Percentiles rank a stretch among this genome's conserved stretches.
phyloP scores from a whole-genome alignment of 169 alveolate genomes.

The Eimeria mitis region DNA sequence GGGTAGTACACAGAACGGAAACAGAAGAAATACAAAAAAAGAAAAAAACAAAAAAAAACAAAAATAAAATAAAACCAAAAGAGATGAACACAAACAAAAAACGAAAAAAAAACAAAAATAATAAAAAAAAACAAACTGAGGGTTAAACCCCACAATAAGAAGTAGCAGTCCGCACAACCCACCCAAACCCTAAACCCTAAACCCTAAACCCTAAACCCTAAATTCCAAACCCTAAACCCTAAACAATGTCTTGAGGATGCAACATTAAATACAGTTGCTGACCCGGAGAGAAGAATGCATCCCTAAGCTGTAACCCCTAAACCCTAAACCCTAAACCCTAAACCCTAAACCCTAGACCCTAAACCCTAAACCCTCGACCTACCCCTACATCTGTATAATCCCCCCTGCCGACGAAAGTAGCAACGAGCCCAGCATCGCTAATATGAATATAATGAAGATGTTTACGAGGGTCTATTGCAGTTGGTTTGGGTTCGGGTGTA shows the following conservation, averaged over 20 bases:
- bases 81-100: no score
- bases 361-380: not conserved
- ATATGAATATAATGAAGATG: slow-evolving; percentile 84
- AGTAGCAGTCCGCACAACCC: no score
- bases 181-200: not conserved
- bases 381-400: slow-evolving; percentile 88
- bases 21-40: no score
- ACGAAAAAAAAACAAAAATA: no score
- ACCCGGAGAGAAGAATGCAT: no score
- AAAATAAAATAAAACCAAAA: no score
- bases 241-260: not conserved
- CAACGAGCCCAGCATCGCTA: slow-evolving; percentile 82
- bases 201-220: not conserved
- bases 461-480: slow-evolving; percentile 75
- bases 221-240: not conserved
- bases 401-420: slow-evolving; percentile 84
- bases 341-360: not conserved
- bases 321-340: slow-evolving; percentile 7
- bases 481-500: slow-evolving; percentile 31
- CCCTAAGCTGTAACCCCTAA: no score
- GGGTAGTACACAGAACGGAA: no score
- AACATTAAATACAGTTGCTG: not conserved
- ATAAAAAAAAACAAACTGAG: not conserved
- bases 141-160: not conserved
- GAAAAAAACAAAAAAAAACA: no score